Evolutionary conservation across 345 rosid genomes (phyloP).

Genomic region (Euclidium syriacum): DNA sequence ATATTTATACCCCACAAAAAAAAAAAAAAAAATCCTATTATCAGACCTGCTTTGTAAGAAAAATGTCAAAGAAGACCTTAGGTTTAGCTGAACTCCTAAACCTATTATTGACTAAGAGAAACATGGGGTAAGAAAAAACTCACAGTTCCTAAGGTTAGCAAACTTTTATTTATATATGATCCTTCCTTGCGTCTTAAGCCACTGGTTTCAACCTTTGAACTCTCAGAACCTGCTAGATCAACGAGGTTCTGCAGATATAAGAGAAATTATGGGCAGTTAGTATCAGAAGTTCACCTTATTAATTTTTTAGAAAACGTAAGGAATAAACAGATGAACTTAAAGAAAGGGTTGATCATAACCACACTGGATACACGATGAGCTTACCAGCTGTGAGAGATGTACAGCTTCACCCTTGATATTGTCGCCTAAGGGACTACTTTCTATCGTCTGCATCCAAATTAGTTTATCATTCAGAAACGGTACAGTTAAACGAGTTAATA

Average conservation of each 20-base stretch:
- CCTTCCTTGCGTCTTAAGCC: slow-evolving; percentile 97
- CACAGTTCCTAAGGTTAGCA: slow-evolving; percentile 97
- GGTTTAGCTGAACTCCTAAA: not conserved
- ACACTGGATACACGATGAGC: slow-evolving; percentile 30
- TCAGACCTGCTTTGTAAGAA: not conserved
- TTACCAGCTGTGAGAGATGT: slow-evolving; percentile 94
- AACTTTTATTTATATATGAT: slow-evolving; percentile 93
- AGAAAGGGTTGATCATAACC: slow-evolving; percentile 11
- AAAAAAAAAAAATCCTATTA: not conserved
- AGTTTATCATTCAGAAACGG: slow-evolving; percentile 18
- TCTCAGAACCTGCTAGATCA: slow-evolving; percentile 99
- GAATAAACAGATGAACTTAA: not conserved
- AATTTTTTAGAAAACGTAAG: not conserved
- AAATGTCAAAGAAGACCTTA: not conserved
- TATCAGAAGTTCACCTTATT: slow-evolving; percentile 1
- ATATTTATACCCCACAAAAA: not conserved
- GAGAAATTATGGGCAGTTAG: slow-evolving; percentile 14
- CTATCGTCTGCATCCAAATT: slow-evolving; percentile 62
- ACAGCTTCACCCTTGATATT: slow-evolving; percentile 81
- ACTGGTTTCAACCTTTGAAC: slow-evolving; percentile 95
- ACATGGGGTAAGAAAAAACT: slow-evolving; percentile 36
- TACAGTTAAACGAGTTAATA: not conserved
- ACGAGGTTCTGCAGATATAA: slow-evolving; percentile 87
- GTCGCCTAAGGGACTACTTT: slow-evolving; percentile 83
- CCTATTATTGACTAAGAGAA: slow-evolving; percentile 1